Percentiles rank a stretch among this genome's conserved stretches.
Evolutionary conservation across 2,329 filamentous ascomycete genomes (phyloP).

Genomic region (Tolypocladium capitatum): DNA sequence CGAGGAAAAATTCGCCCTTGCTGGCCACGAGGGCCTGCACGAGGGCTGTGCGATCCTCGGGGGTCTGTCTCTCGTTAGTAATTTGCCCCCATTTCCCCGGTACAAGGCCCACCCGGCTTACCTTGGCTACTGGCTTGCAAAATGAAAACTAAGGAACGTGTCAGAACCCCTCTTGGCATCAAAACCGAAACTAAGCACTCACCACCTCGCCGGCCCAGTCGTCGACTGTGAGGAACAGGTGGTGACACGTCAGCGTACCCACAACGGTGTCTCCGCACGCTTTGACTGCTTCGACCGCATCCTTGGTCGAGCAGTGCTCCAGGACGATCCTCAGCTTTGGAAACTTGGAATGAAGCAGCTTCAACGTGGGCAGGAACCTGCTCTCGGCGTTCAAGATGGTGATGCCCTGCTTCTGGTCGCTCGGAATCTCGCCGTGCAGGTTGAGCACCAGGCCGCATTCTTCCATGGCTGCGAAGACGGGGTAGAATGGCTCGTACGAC

Average conservation of each 20-base stretch:
- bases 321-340: constrained; percentile 54
- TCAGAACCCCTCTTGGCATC: constrained; percentile 34
- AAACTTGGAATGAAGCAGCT: constrained; percentile 59
- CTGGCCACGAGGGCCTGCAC: constrained; percentile 48
- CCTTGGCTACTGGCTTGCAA: constrained; percentile 65
- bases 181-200: background rate
- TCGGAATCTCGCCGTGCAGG: constrained; percentile 76
- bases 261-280: constrained; percentile 66
- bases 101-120: no score
- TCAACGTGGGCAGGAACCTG: constrained; percentile 67
- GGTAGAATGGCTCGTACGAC: constrained; percentile 56
- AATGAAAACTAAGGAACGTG: constrained; percentile 38
- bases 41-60: constrained; percentile 33
- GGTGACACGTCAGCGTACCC: constrained; percentile 74
- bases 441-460: constrained; percentile 72
- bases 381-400: constrained; percentile 26
- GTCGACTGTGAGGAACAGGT: constrained; percentile 56
- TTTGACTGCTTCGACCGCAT: constrained; percentile 65
- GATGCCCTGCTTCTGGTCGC: constrained; percentile 31
- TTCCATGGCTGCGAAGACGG: constrained; percentile 84
- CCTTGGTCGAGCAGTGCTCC: constrained; percentile 80
- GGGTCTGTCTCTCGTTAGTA: background rate
- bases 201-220: constrained; percentile 2
- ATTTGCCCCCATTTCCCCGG: no score
- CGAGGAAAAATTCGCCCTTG: constrained; percentile 53